phyloP scores from a whole-genome alignment of 2,329 filamentous ascomycete genomes.

The Shiraia sp. region DNA sequence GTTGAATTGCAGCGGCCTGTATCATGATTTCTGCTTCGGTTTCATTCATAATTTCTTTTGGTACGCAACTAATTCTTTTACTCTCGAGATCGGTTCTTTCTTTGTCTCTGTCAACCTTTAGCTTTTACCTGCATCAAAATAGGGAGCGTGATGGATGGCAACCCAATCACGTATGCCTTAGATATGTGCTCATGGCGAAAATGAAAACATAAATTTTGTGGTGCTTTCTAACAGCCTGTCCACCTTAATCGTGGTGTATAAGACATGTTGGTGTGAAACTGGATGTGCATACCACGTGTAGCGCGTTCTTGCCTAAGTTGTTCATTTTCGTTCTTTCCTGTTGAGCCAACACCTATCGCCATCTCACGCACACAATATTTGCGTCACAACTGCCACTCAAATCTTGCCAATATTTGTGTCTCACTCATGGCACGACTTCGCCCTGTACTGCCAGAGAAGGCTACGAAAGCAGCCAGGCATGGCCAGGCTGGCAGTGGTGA shows the following conservation, averaged over 20 bases:
- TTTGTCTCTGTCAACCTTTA: background rate
- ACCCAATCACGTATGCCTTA: conserved; percentile 9
- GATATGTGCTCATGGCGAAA: conserved; percentile 14
- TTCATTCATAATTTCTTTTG: conserved; percentile 4
- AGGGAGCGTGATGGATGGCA: background rate
- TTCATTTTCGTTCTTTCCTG: too few relatives aligned
- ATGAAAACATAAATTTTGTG: conserved; percentile 13
- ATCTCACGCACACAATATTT: too few relatives aligned
- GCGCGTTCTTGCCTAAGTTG: too few relatives aligned
- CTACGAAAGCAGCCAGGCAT: background rate
- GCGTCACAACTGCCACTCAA: too few relatives aligned
- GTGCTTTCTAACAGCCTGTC: conserved; percentile 1
- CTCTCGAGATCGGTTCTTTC: too few relatives aligned
- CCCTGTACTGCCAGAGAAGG: conserved; percentile 1
- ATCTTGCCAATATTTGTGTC: too few relatives aligned
- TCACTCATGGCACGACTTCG: conserved; percentile 20
- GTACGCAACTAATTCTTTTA: too few relatives aligned
- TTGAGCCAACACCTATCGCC: too few relatives aligned
- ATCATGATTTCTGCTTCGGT: conserved; percentile 1
- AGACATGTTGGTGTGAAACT: too few relatives aligned
- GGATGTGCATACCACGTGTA: too few relatives aligned
- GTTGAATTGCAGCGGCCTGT: background rate
- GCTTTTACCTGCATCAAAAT: conserved; percentile 4
- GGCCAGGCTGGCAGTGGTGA: conserved; percentile 4
- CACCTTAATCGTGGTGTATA: background rate